Conservation (phyloP, 2,329 filamentous ascomycete species). For the Teratosphaeria gauchensis region DNA sequence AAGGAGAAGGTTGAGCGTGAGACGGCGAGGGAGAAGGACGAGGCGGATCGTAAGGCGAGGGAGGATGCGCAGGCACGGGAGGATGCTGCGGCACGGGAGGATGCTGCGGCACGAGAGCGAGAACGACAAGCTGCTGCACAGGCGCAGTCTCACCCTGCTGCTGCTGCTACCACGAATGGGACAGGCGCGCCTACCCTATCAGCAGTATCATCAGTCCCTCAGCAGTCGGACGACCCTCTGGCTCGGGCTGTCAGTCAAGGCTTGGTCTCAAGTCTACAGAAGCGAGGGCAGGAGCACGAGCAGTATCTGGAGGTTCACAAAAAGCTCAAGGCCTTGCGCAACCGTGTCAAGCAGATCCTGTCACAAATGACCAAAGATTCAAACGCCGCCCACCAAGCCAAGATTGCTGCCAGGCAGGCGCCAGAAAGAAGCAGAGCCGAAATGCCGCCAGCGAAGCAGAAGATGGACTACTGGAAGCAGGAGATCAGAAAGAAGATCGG, state of each 20-base stretch:
- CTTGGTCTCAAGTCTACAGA: slow-evolving; percentile 7
- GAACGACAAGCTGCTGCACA: background rate
- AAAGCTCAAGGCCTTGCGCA: slow-evolving; percentile 52
- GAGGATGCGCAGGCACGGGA: slow-evolving; percentile 15
- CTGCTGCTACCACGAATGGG: slow-evolving; percentile 1
- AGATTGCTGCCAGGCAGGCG: background rate
- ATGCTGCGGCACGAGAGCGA: slow-evolving; percentile 17
- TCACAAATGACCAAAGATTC: background rate
- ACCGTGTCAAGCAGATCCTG: slow-evolving; percentile 39
- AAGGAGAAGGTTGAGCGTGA: slow-evolving; percentile 22
- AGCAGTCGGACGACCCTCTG: background rate
- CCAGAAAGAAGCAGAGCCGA: background rate
- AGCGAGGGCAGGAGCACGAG: slow-evolving; percentile 35
- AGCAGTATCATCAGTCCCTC: background rate
- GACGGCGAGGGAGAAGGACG: slow-evolving; percentile 15
- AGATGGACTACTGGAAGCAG: slow-evolving; percentile 58
- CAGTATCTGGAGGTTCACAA: slow-evolving; percentile 52
- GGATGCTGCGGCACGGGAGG: slow-evolving; percentile 22
- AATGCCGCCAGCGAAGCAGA: slow-evolving; percentile 19
- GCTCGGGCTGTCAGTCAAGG: background rate
- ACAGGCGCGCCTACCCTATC: background rate
- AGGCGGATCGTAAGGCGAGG: slow-evolving; percentile 16
- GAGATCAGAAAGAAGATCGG: slow-evolving; percentile 63
- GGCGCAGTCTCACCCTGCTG: background rate
- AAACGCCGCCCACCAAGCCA: background rate